A percentile compares a stretch with the other conserved stretches of the same genome.
phyloP scores from a whole-genome alignment of 2,329 filamentous ascomycete species.

The Fusarium succisae region DNA sequence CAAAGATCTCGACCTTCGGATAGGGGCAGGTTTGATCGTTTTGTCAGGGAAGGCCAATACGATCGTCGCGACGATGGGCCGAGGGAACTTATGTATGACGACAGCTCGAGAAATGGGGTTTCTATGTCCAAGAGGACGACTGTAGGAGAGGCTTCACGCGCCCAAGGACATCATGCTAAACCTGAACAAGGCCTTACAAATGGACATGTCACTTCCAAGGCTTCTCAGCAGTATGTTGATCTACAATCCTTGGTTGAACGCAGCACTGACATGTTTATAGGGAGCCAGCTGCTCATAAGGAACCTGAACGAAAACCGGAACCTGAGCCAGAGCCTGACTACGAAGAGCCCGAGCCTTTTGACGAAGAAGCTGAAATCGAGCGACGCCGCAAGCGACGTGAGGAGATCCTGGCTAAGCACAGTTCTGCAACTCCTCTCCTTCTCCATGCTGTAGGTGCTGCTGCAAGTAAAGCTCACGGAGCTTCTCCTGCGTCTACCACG shows the following conservation, averaged over 20 bases:
- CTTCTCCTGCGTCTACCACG: conserved; percentile 62
- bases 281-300: conserved; percentile 25
- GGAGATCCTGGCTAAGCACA: conserved; percentile 85
- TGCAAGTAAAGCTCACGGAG: conserved; percentile 60
- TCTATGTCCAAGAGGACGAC: conserved; percentile 72
- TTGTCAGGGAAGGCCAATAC: conserved; percentile 44
- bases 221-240: conserved; percentile 30
- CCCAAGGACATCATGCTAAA: conserved; percentile 74
- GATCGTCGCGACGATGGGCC: conserved; percentile 36
- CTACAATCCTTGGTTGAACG: background rate
- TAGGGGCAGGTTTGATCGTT: conserved; percentile 48
- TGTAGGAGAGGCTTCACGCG: conserved; percentile 66
- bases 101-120: conserved; percentile 57
- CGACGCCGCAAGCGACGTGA: conserved; percentile 85
- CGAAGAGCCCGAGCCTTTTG: conserved; percentile 68
- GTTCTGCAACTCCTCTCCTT: conserved; percentile 76
- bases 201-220: conserved; percentile 30
- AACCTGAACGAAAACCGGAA: conserved; percentile 43
- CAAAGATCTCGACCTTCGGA: conserved; percentile 52
- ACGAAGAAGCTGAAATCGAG: conserved; percentile 86
- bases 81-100: conserved; percentile 52
- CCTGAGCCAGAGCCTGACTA: conserved; percentile 46
- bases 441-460: conserved; percentile 77
- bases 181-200: conserved; percentile 61
- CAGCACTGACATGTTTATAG: conserved; percentile 26